Percentiles rank a stretch among this genome's conserved stretches.
These are phyloP conservation scores for Acacia acuminata DNA, from an alignment of 306 rosid genomes.

Conservation along the genomic window DNA sequence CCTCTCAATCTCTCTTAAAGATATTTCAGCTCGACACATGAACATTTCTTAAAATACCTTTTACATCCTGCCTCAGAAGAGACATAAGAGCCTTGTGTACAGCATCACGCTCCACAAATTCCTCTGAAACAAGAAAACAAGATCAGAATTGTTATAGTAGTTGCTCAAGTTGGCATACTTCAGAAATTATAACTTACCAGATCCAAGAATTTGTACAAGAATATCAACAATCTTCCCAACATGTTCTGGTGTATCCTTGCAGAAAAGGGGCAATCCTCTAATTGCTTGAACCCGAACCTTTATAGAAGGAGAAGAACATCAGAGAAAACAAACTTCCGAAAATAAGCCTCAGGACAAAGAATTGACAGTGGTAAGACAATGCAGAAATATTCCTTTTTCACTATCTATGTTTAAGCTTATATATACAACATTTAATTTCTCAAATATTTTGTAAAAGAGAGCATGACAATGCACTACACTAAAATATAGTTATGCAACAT, in stretches of 20 bases:
- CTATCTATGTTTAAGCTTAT: not conserved
- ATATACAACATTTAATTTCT: not conserved
- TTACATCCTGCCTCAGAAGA: constrained; percentile 94
- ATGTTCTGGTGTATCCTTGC: constrained; percentile 75
- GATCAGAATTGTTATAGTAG: constrained; percentile 27
- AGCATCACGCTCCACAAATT: constrained; percentile 98
- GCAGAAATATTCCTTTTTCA: not conserved
- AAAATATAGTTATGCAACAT: not conserved
- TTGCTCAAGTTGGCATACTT: not conserved
- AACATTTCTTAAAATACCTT: constrained; percentile 58
- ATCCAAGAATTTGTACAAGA: constrained; percentile 65
- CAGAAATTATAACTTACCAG: constrained; percentile 44
- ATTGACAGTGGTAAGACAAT: not conserved
- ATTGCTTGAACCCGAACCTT: constrained; percentile 61
- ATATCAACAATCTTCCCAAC: constrained; percentile 70
- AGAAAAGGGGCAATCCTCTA: constrained; percentile 80
- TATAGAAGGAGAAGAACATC: constrained; percentile 32
- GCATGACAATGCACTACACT: not conserved
- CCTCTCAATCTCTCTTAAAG: not conserved
- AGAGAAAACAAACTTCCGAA: not conserved
- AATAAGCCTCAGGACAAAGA: not conserved
- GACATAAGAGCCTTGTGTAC: constrained; percentile 99
- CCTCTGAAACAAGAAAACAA: constrained; percentile 41
- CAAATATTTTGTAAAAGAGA: not conserved
- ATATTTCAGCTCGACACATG: constrained; percentile 5